A percentile compares a stretch with the other conserved stretches of the same genome.
These are phyloP conservation scores for Colletotrichum magnum DNA, from an alignment of 2,329 filamentous ascomycete genomes.

Conservation along the genomic window DNA sequence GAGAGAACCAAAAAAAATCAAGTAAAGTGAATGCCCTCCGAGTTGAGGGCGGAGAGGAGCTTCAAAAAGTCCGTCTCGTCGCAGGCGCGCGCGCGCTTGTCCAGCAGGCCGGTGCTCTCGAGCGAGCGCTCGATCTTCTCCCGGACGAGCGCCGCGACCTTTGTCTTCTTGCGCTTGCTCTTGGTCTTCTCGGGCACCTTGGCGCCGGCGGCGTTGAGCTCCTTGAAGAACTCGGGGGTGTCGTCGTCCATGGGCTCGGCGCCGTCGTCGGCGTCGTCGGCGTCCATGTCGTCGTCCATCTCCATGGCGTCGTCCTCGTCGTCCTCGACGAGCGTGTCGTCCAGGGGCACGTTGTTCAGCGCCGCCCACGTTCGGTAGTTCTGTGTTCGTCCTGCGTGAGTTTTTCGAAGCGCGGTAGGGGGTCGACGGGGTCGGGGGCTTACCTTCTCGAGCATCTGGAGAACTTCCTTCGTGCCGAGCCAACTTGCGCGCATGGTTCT, in stretches of 20 bases:
- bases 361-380: conserved; percentile 95
- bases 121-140: conserved; percentile 90
- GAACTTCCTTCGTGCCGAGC: conserved; percentile 83
- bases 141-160: conserved; percentile 84
- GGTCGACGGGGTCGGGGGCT: too few species aligned
- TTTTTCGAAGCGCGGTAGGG: not conserved
- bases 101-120: conserved; percentile 83
- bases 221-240: conserved; percentile 87
- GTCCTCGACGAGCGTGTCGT: conserved; percentile 71
- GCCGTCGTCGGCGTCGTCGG: conserved; percentile 62
- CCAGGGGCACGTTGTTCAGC: conserved; percentile 83
- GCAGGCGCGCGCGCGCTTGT: conserved; percentile 87
- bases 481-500: conserved; percentile 86
- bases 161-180: conserved; percentile 82
- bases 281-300: conserved; percentile 59
- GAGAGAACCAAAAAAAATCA: conserved; percentile 53
- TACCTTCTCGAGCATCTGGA: conserved; percentile 79
- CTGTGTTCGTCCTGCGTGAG: conserved; percentile 45
- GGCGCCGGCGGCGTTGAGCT: conserved; percentile 61
- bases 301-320: conserved; percentile 58
- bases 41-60: conserved; percentile 85
- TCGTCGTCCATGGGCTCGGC: conserved; percentile 76
- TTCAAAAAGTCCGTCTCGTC: conserved; percentile 94
- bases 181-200: conserved; percentile 68
- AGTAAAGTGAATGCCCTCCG: conserved; percentile 93